phyloP scores from a whole-genome alignment of 306 rosid species.

The Hippophae gyantsensis region DNA sequence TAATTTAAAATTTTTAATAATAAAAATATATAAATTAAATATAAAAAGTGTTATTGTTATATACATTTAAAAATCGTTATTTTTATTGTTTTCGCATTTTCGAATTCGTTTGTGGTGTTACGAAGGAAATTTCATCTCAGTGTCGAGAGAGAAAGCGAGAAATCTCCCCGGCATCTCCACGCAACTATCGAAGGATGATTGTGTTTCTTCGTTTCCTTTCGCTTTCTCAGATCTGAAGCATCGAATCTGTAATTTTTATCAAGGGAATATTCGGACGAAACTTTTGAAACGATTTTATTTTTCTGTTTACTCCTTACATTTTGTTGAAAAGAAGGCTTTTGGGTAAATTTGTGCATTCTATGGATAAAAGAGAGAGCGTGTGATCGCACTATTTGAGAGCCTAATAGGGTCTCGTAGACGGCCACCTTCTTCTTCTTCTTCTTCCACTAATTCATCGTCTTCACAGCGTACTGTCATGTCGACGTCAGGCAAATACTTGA shows the following conservation, averaged over 20 bases:
- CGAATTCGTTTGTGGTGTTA: too few species aligned
- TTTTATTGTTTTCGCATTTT: too few species aligned
- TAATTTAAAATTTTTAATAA: too few species aligned
- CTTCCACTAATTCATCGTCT: conserved; percentile 12
- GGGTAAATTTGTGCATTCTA: background rate
- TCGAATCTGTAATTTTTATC: too few species aligned
- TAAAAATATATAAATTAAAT: too few species aligned
- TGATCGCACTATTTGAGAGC: conserved; percentile 10
- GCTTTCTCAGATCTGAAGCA: conserved; percentile 16
- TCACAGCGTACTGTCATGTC: conserved; percentile 18
- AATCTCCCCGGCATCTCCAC: conserved; percentile 13
- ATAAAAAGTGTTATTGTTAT: too few species aligned
- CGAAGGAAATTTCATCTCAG: too few species aligned
- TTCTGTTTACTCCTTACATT: too few species aligned
- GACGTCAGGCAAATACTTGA: conserved; percentile 29
- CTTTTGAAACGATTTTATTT: background rate
- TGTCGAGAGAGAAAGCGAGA: conserved; percentile 3
- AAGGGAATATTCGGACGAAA: background rate
- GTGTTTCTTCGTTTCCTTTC: background rate
- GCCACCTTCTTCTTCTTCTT: conserved; percentile 3
- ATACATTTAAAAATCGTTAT: too few species aligned
- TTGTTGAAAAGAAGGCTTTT: background rate
- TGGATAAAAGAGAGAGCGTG: conserved; percentile 11
- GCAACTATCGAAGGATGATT: conserved; percentile 8
- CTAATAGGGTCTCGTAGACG: conserved; percentile 25